phyloP scores from a whole-genome alignment of 2,329 filamentous ascomycete species.

The Trichoderma polysporum region DNA sequence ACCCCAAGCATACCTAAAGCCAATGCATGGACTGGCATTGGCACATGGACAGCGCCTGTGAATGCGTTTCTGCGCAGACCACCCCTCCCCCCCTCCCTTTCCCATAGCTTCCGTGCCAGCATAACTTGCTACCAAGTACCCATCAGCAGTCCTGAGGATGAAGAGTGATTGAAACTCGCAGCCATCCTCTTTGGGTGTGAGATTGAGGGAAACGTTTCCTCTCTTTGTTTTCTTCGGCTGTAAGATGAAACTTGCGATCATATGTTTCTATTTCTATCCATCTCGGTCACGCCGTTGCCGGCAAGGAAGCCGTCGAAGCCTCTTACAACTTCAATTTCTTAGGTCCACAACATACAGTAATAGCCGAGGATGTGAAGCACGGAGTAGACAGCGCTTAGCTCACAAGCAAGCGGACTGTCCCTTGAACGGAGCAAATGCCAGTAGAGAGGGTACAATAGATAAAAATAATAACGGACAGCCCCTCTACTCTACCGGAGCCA shows the following conservation, averaged over 20 bases:
- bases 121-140: constrained; percentile 7
- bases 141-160: constrained; percentile 1
- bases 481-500: constrained; percentile 10
- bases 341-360: constrained; percentile 9
- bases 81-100: neutral
- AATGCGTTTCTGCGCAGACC: constrained; percentile 11
- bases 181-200: neutral
- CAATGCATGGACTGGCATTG: constrained; percentile 6
- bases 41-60: constrained; percentile 14
- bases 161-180: constrained; percentile 6
- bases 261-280: constrained; percentile 10
- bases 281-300: constrained; percentile 20
- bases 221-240: neutral
- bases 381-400: neutral
- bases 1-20: neutral
- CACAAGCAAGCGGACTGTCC: neutral
- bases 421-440: constrained; percentile 5
- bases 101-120: neutral
- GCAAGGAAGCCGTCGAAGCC: neutral
- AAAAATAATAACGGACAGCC: neutral
- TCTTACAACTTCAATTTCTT: constrained; percentile 2
- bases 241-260: constrained; percentile 14
- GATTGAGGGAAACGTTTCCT: constrained; percentile 19
- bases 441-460: neutral
- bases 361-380: constrained; percentile 20